These are phyloP conservation scores for Marchantia polymorpha DNA, from an alignment of 225 moss, liverwort and hornwort genomes.

Conservation along the genomic window DNA sequence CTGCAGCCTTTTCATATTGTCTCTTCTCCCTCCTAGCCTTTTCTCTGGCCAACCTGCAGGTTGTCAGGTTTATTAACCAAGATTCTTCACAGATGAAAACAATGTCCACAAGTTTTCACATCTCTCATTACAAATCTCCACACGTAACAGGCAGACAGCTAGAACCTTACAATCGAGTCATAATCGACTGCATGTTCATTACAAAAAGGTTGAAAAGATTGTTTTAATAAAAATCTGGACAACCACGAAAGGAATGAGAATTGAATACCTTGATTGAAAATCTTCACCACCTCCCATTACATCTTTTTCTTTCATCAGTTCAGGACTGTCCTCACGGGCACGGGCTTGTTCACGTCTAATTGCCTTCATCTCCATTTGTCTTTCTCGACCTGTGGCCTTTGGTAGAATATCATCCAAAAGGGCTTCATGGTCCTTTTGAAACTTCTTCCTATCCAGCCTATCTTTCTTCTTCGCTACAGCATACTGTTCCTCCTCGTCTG, in stretches of 20 bases:
- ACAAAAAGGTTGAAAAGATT: background rate
- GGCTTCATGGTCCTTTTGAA: slow-evolving; percentile 56
- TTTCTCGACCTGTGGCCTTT: slow-evolving; percentile 81
- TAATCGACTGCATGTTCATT: background rate
- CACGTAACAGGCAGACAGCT: too few relatives aligned
- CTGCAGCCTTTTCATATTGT: slow-evolving; percentile 58
- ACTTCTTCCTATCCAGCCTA: slow-evolving; percentile 60
- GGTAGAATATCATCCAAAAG: slow-evolving; percentile 73
- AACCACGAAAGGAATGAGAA: background rate
- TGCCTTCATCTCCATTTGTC: slow-evolving; percentile 68
- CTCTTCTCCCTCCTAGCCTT: slow-evolving; percentile 69
- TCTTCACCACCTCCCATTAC: slow-evolving; percentile 93
- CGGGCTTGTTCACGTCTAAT: slow-evolving; percentile 75
- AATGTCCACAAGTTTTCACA: too few relatives aligned
- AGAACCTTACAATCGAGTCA: too few relatives aligned
- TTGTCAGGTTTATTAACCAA: background rate
- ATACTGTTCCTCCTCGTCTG: slow-evolving; percentile 63
- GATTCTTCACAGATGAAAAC: too few relatives aligned
- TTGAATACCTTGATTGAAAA: slow-evolving; percentile 61
- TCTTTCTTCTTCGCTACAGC: slow-evolving; percentile 51
- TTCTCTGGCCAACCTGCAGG: slow-evolving; percentile 66
- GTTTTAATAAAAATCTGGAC: background rate
- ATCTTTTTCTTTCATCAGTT: slow-evolving; percentile 70
- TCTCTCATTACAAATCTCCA: too few relatives aligned
- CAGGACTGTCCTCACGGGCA: slow-evolving; percentile 78